A percentile compares a stretch with the other conserved stretches of the same genome.
These are phyloP conservation scores for Pseudomonodictys pantanalensis DNA, from an alignment of 495 filamentous ascomycete genomes.

Conservation along the genomic window DNA sequence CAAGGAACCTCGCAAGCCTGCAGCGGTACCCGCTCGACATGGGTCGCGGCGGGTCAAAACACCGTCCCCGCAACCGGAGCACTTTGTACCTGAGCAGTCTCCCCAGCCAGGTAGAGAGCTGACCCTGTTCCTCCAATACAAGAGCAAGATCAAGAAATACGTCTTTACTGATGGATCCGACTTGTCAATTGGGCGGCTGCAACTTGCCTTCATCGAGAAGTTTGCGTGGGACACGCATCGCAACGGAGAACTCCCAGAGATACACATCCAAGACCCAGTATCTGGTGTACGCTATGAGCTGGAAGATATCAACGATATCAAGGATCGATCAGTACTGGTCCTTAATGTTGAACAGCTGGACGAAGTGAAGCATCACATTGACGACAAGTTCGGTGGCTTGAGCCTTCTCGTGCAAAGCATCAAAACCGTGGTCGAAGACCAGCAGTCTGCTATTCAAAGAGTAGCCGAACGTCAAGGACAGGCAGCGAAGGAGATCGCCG, in stretches of 20 bases:
- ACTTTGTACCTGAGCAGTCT: slow-evolving; percentile 66
- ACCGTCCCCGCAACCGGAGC: slow-evolving; percentile 47
- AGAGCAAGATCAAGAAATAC: slow-evolving; percentile 94
- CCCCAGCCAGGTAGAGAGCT: slow-evolving; percentile 81
- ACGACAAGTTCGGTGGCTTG: slow-evolving; percentile 82
- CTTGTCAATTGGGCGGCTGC: slow-evolving; percentile 79
- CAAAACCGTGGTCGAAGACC: slow-evolving; percentile 72
- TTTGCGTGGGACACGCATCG: slow-evolving; percentile 97
- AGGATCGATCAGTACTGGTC: slow-evolving; percentile 88
- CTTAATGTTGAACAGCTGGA: slow-evolving; percentile 93
- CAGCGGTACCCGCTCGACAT: slow-evolving; percentile 24
- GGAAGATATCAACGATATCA: slow-evolving; percentile 91
- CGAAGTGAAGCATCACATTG: slow-evolving; percentile 94
- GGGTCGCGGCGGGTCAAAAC: slow-evolving; percentile 32
- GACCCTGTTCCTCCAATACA: slow-evolving; percentile 96
- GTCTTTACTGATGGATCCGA: slow-evolving; percentile 80
- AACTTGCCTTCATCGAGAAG: slow-evolving; percentile 98
- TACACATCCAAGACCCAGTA: slow-evolving; percentile 94
- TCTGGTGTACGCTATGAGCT: slow-evolving; percentile 94
- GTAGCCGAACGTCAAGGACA: slow-evolving; percentile 93
- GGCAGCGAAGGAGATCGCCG: slow-evolving; percentile 84
- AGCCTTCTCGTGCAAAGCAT: slow-evolving; percentile 77
- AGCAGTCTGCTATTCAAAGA: slow-evolving; percentile 71
- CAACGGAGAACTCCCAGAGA: slow-evolving; percentile 93
- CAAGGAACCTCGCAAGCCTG: slow-evolving; percentile 12